Conservation (phyloP, 176 grass and related monocot genomes). For the Avena insularis region DNA sequence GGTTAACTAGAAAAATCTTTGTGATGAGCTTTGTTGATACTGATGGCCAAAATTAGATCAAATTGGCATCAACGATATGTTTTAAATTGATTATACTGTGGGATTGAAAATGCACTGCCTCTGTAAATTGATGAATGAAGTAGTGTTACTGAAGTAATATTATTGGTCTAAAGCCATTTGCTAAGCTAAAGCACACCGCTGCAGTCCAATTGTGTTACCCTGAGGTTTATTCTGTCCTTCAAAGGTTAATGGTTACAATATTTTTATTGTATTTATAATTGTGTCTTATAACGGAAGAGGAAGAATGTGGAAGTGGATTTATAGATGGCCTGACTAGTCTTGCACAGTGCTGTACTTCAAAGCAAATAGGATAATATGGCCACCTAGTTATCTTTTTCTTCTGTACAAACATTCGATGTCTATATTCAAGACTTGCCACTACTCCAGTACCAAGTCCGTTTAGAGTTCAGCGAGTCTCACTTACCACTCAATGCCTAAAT, state of each 20-base stretch:
- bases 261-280: neutral
- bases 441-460: neutral
- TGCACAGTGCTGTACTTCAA: neutral
- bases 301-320: slow-evolving; percentile 25
- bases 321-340: neutral
- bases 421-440: neutral
- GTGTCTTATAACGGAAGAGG: neutral
- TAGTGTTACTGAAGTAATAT: slow-evolving; percentile 23
- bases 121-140: slow-evolving; percentile 31
- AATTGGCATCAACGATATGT: neutral
- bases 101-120: neutral
- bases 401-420: neutral
- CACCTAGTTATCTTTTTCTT: neutral
- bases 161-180: slow-evolving; percentile 27
- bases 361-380: neutral
- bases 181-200: neutral
- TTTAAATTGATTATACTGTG: neutral
- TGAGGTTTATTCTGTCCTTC: slow-evolving; percentile 26
- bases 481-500: neutral
- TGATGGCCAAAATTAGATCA: slow-evolving; percentile 22
- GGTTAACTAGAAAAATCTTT: neutral
- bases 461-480: neutral
- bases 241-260: slow-evolving; percentile 19
- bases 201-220: neutral
- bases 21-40: neutral